Evolutionary conservation across 1,284 basidiomycete genomes (phyloP).

Genomic region (Rhodotorula sp.): DNA sequence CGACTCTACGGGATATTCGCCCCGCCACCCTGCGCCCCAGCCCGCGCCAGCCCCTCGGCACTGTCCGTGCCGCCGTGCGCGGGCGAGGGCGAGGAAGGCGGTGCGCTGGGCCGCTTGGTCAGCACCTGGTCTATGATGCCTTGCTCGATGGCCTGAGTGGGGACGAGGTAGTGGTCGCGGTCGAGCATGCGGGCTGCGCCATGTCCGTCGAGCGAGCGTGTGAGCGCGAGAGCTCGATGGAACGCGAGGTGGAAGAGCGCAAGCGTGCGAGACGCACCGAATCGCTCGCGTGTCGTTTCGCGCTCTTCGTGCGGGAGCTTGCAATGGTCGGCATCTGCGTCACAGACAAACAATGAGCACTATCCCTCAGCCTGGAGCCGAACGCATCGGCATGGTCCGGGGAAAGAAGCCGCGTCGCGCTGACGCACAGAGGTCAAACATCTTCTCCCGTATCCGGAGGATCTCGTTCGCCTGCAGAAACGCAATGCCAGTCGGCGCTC

Average conservation of each 20-base stretch:
- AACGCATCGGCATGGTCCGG: too few relatives aligned
- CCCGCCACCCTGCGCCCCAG: too few relatives aligned
- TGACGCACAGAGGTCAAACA: conserved; percentile 63
- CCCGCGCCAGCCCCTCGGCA: neutral
- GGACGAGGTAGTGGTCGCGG: conserved; percentile 92
- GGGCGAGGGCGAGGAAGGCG: too few relatives aligned
- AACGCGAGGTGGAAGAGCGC: neutral
- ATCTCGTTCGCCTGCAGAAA: conserved; percentile 69
- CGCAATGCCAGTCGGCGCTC: too few relatives aligned
- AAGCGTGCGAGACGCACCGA: conserved; percentile 61
- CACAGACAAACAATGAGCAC: too few relatives aligned
- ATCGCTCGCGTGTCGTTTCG: conserved; percentile 67
- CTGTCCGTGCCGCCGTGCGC: neutral
- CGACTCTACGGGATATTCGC: too few relatives aligned
- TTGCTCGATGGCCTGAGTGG: conserved; percentile 80
- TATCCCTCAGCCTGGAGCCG: too few relatives aligned
- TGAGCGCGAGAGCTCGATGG: neutral
- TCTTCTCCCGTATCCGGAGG: conserved; percentile 70
- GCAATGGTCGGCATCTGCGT: conserved; percentile 65
- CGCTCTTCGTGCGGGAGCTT: conserved; percentile 64
- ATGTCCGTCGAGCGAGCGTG: too few relatives aligned
- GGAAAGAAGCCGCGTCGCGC: too few relatives aligned
- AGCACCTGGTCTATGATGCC: conserved; percentile 89
- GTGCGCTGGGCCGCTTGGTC: conserved; percentile 53
- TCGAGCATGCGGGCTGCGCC: conserved; percentile 58